Conservation (phyloP, 441 rosid species). For the Biscutella auriculata region DNA sequence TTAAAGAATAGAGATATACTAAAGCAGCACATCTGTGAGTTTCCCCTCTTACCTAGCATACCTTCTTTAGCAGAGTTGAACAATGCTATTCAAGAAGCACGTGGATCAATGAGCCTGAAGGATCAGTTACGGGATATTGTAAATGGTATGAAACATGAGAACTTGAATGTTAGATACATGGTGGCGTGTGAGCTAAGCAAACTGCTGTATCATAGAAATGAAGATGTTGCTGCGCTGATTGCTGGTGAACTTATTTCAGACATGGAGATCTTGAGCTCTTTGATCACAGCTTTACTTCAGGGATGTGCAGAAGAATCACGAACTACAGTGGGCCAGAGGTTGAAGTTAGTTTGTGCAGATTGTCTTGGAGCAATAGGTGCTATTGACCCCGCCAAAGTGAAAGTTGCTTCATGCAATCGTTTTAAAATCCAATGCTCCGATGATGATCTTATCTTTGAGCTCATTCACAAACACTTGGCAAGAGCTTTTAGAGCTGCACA, state of each 20-base stretch:
- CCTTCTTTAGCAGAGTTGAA: constrained; percentile 74
- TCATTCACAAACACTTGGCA: constrained; percentile 87
- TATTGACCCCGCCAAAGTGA: constrained; percentile 96
- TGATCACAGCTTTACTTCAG: constrained; percentile 76
- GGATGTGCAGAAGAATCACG: constrained; percentile 99
- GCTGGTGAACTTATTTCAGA: constrained; percentile 73
- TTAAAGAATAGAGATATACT: constrained; percentile 63
- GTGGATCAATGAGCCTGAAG: constrained; percentile 77
- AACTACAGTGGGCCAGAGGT: constrained; percentile 79
- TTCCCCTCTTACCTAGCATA: constrained; percentile 86
- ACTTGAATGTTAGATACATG: constrained; percentile 97
- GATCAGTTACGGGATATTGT: constrained; percentile 79
- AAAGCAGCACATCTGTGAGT: constrained; percentile 86
- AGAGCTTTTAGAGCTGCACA: constrained; percentile 99
- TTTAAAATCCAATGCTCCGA: constrained; percentile 98
- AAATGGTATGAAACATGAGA: constrained; percentile 84
- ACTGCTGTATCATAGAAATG: constrained; percentile 61
- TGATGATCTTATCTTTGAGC: constrained; percentile 97
- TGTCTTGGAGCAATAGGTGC: constrained; percentile 99
- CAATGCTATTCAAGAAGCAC: constrained; percentile 91
- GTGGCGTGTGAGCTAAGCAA: constrained; percentile 92
- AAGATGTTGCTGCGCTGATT: constrained; percentile 66
- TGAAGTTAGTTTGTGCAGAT: constrained; percentile 89
- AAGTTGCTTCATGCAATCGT: constrained; percentile 59
- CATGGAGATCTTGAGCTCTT: constrained; percentile 77